phyloP scores from a whole-genome alignment of 2,329 filamentous ascomycete species.

The Aureobasidium uvarum region DNA sequence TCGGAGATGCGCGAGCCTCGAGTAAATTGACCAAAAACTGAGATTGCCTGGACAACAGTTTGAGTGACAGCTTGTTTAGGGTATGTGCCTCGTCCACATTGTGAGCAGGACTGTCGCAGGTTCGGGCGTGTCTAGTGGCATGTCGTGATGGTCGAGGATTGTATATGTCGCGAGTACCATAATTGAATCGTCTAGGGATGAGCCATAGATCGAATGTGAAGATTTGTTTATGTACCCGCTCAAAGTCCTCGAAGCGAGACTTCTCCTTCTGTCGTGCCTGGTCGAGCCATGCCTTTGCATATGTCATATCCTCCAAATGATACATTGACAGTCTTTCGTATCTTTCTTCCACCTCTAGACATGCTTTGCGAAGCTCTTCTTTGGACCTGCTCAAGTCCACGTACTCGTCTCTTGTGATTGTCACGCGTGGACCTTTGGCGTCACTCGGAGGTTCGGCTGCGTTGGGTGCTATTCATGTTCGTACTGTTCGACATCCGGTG shows the following conservation, averaged over 20 bases:
- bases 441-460: not conserved
- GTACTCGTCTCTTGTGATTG: not conserved
- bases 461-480: not conserved
- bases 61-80: conserved; percentile 51
- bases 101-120: not conserved
- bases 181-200: not conserved
- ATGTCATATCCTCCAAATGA: not conserved
- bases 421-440: not conserved
- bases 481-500: not conserved
- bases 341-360: not conserved
- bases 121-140: not conserved
- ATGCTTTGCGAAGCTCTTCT: not conserved
- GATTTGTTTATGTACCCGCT: not conserved
- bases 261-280: not conserved
- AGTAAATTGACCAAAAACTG: too few relatives aligned
- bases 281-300: conserved; percentile 1
- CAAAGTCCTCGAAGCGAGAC: not conserved
- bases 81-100: conserved; percentile 23
- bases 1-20: too few relatives aligned
- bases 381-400: not conserved
- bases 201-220: not conserved
- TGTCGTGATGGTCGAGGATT: not conserved
- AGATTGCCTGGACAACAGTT: too few relatives aligned
- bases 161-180: not conserved
- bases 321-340: not conserved